A percentile compares a stretch with the other conserved stretches of the same genome.
Conservation (phyloP, 2,329 filamentous ascomycete genomes). For the Neocatenulostroma microsporum region DNA sequence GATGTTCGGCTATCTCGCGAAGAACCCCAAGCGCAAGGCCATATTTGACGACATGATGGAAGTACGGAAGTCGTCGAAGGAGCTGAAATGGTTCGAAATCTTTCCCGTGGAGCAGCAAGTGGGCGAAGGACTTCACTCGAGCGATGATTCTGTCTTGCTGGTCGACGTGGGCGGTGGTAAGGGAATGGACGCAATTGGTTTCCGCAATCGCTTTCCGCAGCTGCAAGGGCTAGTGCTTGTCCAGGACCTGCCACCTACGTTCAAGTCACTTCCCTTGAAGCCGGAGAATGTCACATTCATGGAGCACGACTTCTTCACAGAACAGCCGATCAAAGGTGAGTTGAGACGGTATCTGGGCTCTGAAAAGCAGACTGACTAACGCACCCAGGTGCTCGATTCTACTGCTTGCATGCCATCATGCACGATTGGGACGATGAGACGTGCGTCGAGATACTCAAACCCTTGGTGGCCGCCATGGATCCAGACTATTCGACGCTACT, state of each 20-base stretch:
- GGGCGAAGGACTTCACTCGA: slow-evolving; percentile 2
- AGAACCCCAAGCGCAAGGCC: slow-evolving; percentile 9
- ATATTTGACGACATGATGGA: slow-evolving; percentile 14
- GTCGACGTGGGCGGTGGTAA: slow-evolving; percentile 14
- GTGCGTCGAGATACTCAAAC: slow-evolving; percentile 11
- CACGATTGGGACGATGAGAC: slow-evolving; percentile 16
- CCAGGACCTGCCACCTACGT: slow-evolving; percentile 13
- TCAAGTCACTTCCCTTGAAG: slow-evolving; percentile 1
- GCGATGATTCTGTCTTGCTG: slow-evolving; percentile 7
- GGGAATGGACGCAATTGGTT: slow-evolving; percentile 8
- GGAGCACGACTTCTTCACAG: slow-evolving; percentile 13
- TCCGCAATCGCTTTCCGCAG: slow-evolving; percentile 8
- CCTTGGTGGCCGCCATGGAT: slow-evolving; percentile 14
- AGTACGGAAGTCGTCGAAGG: neutral
- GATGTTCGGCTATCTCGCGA: slow-evolving; percentile 2
- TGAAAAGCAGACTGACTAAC: neutral
- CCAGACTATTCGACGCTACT: slow-evolving; percentile 12
- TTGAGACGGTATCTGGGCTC: too few relatives aligned
- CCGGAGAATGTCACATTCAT: slow-evolving; percentile 6
- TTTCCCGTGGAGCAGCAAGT: slow-evolving; percentile 1
- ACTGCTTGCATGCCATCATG: slow-evolving; percentile 13
- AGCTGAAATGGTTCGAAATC: slow-evolving; percentile 5
- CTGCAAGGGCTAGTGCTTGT: slow-evolving; percentile 9
- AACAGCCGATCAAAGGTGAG: slow-evolving; percentile 13
- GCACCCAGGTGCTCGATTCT: slow-evolving; percentile 16